Evolutionary conservation across 2,329 filamentous ascomycete species (phyloP).

Genomic region (Verruconis gallopava): DNA sequence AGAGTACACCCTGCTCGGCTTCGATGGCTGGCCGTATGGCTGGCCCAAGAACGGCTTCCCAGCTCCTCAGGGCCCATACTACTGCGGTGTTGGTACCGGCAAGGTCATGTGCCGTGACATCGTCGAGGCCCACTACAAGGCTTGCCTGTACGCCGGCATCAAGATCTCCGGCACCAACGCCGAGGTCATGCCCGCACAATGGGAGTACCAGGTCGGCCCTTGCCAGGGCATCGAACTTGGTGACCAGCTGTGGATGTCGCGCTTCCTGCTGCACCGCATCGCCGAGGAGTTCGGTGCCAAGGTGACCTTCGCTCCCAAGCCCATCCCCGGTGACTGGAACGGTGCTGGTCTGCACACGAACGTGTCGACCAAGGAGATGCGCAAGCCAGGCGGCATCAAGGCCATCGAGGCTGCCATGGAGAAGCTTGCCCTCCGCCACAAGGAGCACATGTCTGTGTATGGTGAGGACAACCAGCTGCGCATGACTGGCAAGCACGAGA

Average conservation of each 20-base stretch:
- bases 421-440: slow-evolving; percentile 37
- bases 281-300: slow-evolving; percentile 94
- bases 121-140: slow-evolving; percentile 88
- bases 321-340: slow-evolving; percentile 93
- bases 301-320: slow-evolving; percentile 93
- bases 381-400: slow-evolving; percentile 88
- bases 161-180: slow-evolving; percentile 98
- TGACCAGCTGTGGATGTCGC: slow-evolving; percentile 90
- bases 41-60: slow-evolving; percentile 83
- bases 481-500: slow-evolving; percentile 90
- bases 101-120: slow-evolving; percentile 98
- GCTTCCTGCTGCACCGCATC: slow-evolving; percentile 79
- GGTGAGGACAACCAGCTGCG: slow-evolving; percentile 92
- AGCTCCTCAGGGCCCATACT: slow-evolving; percentile 86
- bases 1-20: slow-evolving; percentile 88
- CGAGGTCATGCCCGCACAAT: slow-evolving; percentile 96
- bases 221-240: slow-evolving; percentile 82
- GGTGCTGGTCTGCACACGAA: slow-evolving; percentile 88
- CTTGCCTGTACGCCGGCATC: slow-evolving; percentile 76
- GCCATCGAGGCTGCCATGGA: slow-evolving; percentile 67
- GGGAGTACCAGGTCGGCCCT: slow-evolving; percentile 95
- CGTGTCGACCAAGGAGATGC: slow-evolving; percentile 84
- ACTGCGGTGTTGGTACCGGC: slow-evolving; percentile 94
- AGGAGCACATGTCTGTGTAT: slow-evolving; percentile 67
- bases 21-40: slow-evolving; percentile 79